Conservation (phyloP, 2,329 filamentous ascomycete species). For the Aureobasidium sp. region DNA sequence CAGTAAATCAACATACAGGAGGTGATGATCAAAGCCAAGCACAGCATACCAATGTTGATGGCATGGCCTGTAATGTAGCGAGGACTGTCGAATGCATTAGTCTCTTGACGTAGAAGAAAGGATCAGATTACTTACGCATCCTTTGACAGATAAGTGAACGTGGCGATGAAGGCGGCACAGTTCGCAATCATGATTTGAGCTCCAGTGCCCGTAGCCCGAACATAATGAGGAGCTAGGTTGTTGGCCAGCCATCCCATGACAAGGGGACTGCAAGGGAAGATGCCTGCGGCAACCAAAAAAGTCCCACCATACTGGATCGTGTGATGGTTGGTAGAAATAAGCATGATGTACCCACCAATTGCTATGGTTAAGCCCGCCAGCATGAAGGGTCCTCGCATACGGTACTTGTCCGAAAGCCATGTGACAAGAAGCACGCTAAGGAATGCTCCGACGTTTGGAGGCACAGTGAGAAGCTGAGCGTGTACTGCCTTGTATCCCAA, state of each 20-base stretch:
- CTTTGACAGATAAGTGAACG: conserved; percentile 34
- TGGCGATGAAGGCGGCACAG: conserved; percentile 34
- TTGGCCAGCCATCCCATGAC: conserved; percentile 33
- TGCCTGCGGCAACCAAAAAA: conserved; percentile 29
- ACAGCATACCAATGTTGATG: conserved; percentile 32
- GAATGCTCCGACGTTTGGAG: conserved; percentile 32
- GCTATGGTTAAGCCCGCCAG: conserved; percentile 27
- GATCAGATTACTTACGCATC: conserved; percentile 31
- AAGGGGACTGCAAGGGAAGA: conserved; percentile 29
- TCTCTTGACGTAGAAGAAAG: background rate
- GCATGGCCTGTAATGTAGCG: conserved; percentile 33
- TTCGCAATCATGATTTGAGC: conserved; percentile 33
- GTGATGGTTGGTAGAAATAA: conserved; percentile 27
- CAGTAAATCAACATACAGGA: conserved; percentile 30
- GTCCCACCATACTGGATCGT: conserved; percentile 33
- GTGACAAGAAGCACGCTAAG: conserved; percentile 30
- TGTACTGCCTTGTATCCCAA: conserved; percentile 37
- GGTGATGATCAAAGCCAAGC: conserved; percentile 27
- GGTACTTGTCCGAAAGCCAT: conserved; percentile 29
- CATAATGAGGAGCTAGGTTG: conserved; percentile 34
- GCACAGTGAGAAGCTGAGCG: conserved; percentile 33
- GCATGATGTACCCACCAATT: conserved; percentile 32
- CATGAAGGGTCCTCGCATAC: conserved; percentile 30
- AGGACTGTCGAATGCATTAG: conserved; percentile 23
- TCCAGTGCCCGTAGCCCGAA: conserved; percentile 32